phyloP scores from a whole-genome alignment of 192 early-diverging fungal genomes.

The Backusella mclennaniae region DNA sequence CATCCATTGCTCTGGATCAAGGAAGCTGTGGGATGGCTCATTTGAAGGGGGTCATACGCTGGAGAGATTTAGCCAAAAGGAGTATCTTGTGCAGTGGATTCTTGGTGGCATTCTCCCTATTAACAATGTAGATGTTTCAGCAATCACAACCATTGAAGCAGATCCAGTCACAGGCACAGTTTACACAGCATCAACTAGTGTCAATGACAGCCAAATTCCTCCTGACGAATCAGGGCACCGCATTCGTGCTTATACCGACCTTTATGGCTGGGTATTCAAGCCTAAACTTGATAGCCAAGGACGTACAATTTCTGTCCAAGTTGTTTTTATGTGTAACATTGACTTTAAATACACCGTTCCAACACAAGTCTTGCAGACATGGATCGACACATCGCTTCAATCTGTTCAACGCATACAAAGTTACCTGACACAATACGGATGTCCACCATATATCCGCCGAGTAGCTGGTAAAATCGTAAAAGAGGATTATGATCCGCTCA shows the following conservation, averaged over 20 bases:
- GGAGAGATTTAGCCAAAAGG: conserved; percentile 49
- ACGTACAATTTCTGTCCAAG: conserved; percentile 35
- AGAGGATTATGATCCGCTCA: conserved; percentile 40
- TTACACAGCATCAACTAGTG: conserved; percentile 45
- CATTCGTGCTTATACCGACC: conserved; percentile 39
- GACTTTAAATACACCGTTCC: conserved; percentile 46
- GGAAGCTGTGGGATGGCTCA: conserved; percentile 53
- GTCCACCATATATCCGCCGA: conserved; percentile 52
- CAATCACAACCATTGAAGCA: conserved; percentile 48
- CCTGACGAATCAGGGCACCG: conserved; percentile 40
- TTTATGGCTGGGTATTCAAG: conserved; percentile 50
- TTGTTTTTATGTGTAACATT: conserved; percentile 39
- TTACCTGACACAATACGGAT: conserved; percentile 44
- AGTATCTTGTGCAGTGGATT: conserved; percentile 40
- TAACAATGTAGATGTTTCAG: conserved; percentile 40
- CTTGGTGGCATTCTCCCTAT: conserved; percentile 9
- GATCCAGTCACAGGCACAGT: conserved; percentile 46
- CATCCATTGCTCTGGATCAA: conserved; percentile 42
- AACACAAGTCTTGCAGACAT: conserved; percentile 34
- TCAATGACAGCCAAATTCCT: conserved; percentile 45
- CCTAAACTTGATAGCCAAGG: conserved; percentile 45
- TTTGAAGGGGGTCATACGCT: conserved; percentile 46
- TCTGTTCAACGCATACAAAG: conserved; percentile 41
- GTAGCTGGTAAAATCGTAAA: conserved; percentile 44
- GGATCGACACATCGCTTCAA: conserved; percentile 23